Evolutionary conservation across 768 basidiomycete species (phyloP).

Genomic region (Termitomyces sp.): DNA sequence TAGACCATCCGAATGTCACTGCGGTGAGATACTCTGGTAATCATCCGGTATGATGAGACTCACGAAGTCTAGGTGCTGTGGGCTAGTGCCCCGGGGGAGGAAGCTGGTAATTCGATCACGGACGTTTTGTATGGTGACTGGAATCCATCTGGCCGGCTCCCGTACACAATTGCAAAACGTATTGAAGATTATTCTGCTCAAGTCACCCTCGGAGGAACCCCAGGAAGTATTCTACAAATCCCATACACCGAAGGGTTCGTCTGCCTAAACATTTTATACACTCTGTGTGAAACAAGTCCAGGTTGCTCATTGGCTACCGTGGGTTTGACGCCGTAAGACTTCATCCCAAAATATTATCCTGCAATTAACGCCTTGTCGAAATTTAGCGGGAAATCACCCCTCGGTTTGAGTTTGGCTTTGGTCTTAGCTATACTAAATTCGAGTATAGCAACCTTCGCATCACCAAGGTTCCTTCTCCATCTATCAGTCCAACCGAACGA

Average conservation of each 20-base stretch:
- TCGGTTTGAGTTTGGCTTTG: constrained; percentile 87
- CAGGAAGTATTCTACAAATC: constrained; percentile 38
- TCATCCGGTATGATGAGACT: neutral
- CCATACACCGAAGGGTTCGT: constrained; percentile 52
- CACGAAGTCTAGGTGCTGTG: constrained; percentile 44
- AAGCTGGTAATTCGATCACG: constrained; percentile 61
- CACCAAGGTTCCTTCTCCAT: constrained; percentile 28
- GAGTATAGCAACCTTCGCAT: constrained; percentile 57
- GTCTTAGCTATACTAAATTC: constrained; percentile 82
- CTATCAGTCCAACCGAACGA: constrained; percentile 26
- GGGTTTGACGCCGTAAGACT: constrained; percentile 57
- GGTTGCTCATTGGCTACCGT: constrained; percentile 65
- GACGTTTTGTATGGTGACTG: constrained; percentile 67
- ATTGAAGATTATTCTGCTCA: constrained; percentile 53
- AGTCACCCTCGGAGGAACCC: constrained; percentile 30
- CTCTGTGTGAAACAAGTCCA: constrained; percentile 19
- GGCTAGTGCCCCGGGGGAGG: constrained; percentile 63
- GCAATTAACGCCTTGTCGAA: constrained; percentile 8
- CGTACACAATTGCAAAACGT: constrained; percentile 70
- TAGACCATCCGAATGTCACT: constrained; percentile 65
- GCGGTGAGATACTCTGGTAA: constrained; percentile 35
- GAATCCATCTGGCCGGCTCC: constrained; percentile 64
- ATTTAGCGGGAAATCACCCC: constrained; percentile 61
- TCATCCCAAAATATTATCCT: neutral
- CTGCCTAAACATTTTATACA: neutral